Evolutionary conservation across 2,329 filamentous ascomycete genomes (phyloP), one percentile per base, ranked within the genome.

Genomic region (Capronia coronata): DNA sequence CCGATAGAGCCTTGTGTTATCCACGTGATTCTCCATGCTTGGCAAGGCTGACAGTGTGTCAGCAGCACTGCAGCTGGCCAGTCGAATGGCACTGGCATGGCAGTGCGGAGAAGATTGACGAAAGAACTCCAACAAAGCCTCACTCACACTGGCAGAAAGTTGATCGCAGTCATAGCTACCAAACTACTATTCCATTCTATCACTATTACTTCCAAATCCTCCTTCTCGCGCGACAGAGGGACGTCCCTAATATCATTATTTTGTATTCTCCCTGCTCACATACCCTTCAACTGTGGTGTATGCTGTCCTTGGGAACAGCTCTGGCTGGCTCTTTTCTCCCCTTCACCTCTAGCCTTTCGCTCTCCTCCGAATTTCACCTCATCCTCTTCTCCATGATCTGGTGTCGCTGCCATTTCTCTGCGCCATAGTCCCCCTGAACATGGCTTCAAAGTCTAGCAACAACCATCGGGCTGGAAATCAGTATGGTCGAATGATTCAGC

Each of bases 311-410:
- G 38, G 38, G 18, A 48, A 41, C 46, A 49, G 30, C n/a, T 4
- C 29, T 46, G n/a, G 22, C 37, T 42, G 46, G 25, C 43, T 11
- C 10, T 37, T 23, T 21, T 14, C 43, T 16, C 11, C 29, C 37
- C 22, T 30, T 11, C 27, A 23, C 19, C 32, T 18, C n/a, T 38
- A 25, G 8, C 40, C n/a, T 21, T 42, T 27, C 23, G 21, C 32
- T 30, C 19, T 46, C 21, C 11, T 27, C 34, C 34, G 40, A 11
- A 16, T 6, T 3, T 38, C 37, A 22, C n/a, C 23, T 34, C 27
- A 27, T 13, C 32, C 37, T 27, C 43, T 16, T 48, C 50, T 53
- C 49, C 45, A 53, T 53, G 50, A 30, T 53, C 43, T 25, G 41
- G 18, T 23, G 32, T 46, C 38, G 46, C 42, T 22, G 41, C 14